A percentile compares a stretch with the other conserved stretches of the same genome.
Evolutionary conservation across 192 early-diverging fungal genomes (phyloP).

Genomic region (Geranomyces variabilis): DNA sequence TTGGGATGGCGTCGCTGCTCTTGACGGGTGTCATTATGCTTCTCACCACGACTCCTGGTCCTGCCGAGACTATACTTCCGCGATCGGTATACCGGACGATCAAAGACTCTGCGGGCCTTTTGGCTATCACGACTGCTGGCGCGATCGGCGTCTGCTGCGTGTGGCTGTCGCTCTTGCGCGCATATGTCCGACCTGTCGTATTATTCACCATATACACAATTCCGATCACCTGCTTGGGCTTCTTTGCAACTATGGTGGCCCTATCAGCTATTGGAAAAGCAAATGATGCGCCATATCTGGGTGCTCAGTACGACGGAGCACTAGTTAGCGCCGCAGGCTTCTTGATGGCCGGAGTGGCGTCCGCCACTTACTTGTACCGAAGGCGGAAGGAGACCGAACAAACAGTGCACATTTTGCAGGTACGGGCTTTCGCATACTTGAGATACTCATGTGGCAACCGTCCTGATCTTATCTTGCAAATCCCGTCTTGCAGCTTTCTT

Average conservation of each 20-base stretch:
- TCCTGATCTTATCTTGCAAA: not conserved
- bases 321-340: slow-evolving; percentile 28
- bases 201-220: slow-evolving; percentile 36
- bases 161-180: slow-evolving; percentile 22
- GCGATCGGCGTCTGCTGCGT: slow-evolving; percentile 11
- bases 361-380: slow-evolving; percentile 24
- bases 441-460: not conserved
- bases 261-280: slow-evolving; percentile 40
- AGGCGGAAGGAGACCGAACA: slow-evolving; percentile 41
- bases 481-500: slow-evolving; percentile 62
- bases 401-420: slow-evolving; percentile 43
- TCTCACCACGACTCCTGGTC: slow-evolving; percentile 4
- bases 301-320: slow-evolving; percentile 44
- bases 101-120: slow-evolving; percentile 5
- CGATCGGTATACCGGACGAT: slow-evolving; percentile 22
- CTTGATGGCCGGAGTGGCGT: slow-evolving; percentile 37
- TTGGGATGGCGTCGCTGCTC: not conserved
- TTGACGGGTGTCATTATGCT: slow-evolving; percentile 6
- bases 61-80: slow-evolving; percentile 3
- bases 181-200: slow-evolving; percentile 38
- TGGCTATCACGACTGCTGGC: slow-evolving; percentile 1
- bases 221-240: slow-evolving; percentile 32
- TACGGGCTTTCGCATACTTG: not conserved
- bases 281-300: slow-evolving; percentile 40
- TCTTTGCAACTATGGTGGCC: slow-evolving; percentile 37